Evolutionary conservation across 768 basidiomycete genomes (phyloP).

Genomic region (Leccinum longicurvipes): DNA sequence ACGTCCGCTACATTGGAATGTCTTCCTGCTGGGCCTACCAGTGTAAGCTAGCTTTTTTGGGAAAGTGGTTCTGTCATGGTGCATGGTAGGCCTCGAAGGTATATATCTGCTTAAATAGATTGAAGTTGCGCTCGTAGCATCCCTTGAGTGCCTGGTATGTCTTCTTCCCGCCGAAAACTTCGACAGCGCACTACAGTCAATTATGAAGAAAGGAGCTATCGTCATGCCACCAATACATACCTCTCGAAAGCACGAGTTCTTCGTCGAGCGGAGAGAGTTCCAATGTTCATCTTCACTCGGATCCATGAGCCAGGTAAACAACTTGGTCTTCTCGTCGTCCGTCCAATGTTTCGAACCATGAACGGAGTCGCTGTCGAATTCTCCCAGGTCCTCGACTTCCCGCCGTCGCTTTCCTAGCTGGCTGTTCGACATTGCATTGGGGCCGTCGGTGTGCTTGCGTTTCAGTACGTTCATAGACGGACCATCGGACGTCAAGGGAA

Average conservation of each 20-base stretch:
- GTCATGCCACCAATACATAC: constrained; percentile 32
- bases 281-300: constrained; percentile 70
- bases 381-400: constrained; percentile 26
- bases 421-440: constrained; percentile 13
- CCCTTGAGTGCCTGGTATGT: constrained; percentile 83
- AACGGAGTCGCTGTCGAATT: constrained; percentile 35
- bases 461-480: constrained; percentile 23
- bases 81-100: constrained; percentile 55
- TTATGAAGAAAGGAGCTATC: neutral
- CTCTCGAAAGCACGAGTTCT: constrained; percentile 81
- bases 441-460: constrained; percentile 49
- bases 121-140: constrained; percentile 83
- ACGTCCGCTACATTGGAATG: constrained; percentile 47
- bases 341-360: constrained; percentile 83
- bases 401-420: constrained; percentile 32
- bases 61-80: neutral
- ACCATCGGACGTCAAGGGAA: constrained; percentile 28
- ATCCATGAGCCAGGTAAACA: constrained; percentile 80
- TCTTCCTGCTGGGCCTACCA: constrained; percentile 41
- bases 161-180: constrained; percentile 74
- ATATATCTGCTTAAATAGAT: constrained; percentile 80
- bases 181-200: constrained; percentile 54
- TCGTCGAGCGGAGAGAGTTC: constrained; percentile 72
- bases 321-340: constrained; percentile 74
- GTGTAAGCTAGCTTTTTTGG: constrained; percentile 22